A percentile compares a stretch with the other conserved stretches of the same genome.
These are phyloP conservation scores for Ehretia macrophylla DNA, from an alignment of 257 asterid species.

Conservation along the genomic window DNA sequence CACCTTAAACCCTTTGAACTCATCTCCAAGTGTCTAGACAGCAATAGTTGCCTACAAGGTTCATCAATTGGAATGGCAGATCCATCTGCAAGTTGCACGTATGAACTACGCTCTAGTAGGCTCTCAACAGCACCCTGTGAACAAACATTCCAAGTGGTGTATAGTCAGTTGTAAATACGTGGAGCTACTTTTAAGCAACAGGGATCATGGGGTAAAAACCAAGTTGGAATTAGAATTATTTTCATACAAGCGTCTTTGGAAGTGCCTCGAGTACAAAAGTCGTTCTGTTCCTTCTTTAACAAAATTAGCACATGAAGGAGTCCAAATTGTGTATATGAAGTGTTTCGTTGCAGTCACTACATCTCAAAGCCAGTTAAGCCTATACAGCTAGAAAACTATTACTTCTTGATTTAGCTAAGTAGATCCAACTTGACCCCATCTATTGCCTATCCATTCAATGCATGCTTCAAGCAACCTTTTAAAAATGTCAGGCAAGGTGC, in stretches of 20 bases:
- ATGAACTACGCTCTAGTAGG: conserved; percentile 66
- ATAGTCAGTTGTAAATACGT: background rate
- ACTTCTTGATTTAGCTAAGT: background rate
- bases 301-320: no score
- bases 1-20: conserved; percentile 80
- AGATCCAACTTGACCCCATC: background rate
- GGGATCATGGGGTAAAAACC: background rate
- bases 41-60: conserved; percentile 47
- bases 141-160: background rate
- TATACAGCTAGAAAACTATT: background rate
- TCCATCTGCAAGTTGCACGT: conserved; percentile 74
- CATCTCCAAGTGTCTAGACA: conserved; percentile 60
- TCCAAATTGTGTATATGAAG: background rate
- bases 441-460: background rate
- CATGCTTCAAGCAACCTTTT: no score
- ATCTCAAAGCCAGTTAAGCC: background rate
- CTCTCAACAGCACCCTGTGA: conserved; percentile 92
- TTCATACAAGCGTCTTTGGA: no score
- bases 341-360: background rate
- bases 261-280: no score
- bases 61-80: conserved; percentile 55
- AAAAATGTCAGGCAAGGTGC: no score
- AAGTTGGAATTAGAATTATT: no score
- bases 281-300: no score
- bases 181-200: background rate